Conservation (phyloP, 331 rosid genomes). For the Stylosanthes scabra region DNA sequence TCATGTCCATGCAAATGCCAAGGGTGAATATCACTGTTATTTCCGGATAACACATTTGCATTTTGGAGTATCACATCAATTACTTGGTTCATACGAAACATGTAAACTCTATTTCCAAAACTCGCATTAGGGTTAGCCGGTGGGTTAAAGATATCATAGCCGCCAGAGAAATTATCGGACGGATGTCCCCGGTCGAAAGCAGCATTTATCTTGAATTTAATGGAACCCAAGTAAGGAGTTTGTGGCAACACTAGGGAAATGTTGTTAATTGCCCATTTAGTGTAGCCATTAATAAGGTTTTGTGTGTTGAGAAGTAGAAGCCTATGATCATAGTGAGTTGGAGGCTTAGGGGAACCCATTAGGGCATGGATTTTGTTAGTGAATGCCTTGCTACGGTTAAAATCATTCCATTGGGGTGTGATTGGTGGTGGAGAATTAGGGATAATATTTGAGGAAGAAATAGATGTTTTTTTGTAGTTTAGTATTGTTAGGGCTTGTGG, state of each 20-base stretch:
- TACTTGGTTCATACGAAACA: constrained; percentile 30
- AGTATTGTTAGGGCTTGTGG: constrained; percentile 60
- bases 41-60: constrained; percentile 44
- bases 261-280: constrained; percentile 72
- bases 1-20: constrained; percentile 89
- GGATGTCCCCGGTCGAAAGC: constrained; percentile 45
- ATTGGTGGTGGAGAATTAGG: too few relatives aligned
- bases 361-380: too few relatives aligned
- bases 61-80: constrained; percentile 72
- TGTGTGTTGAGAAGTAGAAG: constrained; percentile 73
- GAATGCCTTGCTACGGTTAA: too few relatives aligned
- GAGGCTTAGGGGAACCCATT: too few relatives aligned
- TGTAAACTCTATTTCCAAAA: constrained; percentile 51
- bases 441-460: constrained; percentile 23
- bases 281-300: constrained; percentile 53
- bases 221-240: constrained; percentile 67
- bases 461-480: constrained; percentile 56
- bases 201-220: constrained; percentile 40
- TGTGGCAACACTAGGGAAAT: constrained; percentile 40
- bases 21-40: constrained; percentile 50
- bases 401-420: too few relatives aligned
- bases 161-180: constrained; percentile 41
- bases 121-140: constrained; percentile 45
- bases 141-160: constrained; percentile 55
- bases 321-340: constrained; percentile 31